Evolutionary conservation across 1,139 yeast species (phyloP).

Genomic region (Meyerozyma guilliermondii): DNA sequence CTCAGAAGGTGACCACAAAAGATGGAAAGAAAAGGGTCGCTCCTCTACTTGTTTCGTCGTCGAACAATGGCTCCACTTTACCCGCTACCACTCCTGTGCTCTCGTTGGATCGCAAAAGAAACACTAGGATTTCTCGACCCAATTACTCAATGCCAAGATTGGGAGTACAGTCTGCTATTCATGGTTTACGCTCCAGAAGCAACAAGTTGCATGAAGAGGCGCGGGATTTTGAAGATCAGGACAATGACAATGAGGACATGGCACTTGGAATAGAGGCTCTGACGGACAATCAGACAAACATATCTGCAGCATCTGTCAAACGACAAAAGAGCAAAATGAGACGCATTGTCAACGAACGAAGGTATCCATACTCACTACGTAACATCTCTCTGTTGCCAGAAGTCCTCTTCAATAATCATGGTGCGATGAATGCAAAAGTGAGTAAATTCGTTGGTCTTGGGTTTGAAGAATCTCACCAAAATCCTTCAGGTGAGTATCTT

Average conservation of each 20-base stretch:
- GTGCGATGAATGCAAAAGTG: constrained; percentile 29
- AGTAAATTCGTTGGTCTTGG: constrained; percentile 9
- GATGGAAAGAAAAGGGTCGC: constrained; percentile 85
- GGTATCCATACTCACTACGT: constrained; percentile 37
- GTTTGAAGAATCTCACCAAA: constrained; percentile 10
- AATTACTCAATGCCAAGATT: constrained; percentile 39
- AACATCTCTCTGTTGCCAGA: constrained; percentile 33
- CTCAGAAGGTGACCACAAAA: constrained; percentile 35
- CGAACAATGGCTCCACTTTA: background rate
- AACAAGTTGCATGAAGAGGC: constrained; percentile 9
- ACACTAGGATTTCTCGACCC: constrained; percentile 35
- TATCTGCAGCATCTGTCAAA: constrained; percentile 31
- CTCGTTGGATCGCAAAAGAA: constrained; percentile 9
- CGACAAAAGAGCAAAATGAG: constrained; percentile 31
- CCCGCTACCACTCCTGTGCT: background rate
- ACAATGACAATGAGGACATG: constrained; percentile 42
- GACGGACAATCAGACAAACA: constrained; percentile 11
- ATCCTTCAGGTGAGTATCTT: constrained; percentile 13
- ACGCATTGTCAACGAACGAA: constrained; percentile 26
- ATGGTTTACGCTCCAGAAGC: constrained; percentile 29
- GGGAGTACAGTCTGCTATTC: constrained; percentile 46
- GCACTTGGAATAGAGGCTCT: constrained; percentile 22
- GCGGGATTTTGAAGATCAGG: constrained; percentile 27
- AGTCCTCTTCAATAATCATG: constrained; percentile 31
- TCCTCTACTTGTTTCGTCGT: constrained; percentile 66